Evolutionary conservation across 495 filamentous ascomycete species (phyloP).

Genomic region (Tricharina praecox): DNA sequence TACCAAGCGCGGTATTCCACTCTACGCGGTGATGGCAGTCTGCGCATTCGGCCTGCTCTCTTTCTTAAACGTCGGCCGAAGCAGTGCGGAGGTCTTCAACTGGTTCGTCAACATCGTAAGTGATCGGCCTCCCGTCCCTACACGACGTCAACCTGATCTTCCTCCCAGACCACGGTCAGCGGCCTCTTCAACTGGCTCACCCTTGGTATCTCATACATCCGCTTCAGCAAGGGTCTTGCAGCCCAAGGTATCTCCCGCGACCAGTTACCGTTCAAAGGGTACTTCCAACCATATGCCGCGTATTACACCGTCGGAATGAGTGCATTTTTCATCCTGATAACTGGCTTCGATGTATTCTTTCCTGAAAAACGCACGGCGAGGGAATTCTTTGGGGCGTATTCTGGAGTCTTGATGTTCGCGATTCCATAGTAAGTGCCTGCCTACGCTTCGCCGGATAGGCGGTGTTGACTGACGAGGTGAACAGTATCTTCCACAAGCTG

Average conservation of each 20-base stretch:
- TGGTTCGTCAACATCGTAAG: slow-evolving; percentile 58
- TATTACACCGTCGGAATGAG: slow-evolving; percentile 26
- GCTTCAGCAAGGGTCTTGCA: slow-evolving; percentile 28
- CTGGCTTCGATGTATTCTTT: slow-evolving; percentile 27
- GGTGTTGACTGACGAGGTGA: background rate
- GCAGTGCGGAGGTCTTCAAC: slow-evolving; percentile 46
- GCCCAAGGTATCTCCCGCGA: slow-evolving; percentile 28
- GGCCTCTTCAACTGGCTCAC: slow-evolving; percentile 29
- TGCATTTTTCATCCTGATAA: slow-evolving; percentile 12
- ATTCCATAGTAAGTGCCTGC: slow-evolving; percentile 5
- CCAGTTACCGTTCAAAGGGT: slow-evolving; percentile 25
- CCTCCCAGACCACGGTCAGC: slow-evolving; percentile 8
- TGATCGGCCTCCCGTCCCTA: background rate
- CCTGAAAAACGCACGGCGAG: slow-evolving; percentile 21
- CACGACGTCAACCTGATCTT: no score
- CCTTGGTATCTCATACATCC: slow-evolving; percentile 14
- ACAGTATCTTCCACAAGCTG: slow-evolving; percentile 5
- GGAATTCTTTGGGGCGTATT: slow-evolving; percentile 25
- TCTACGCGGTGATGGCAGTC: slow-evolving; percentile 29
- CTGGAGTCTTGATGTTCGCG: background rate
- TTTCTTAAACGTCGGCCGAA: slow-evolving; percentile 55
- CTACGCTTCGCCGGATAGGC: background rate
- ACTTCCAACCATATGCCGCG: slow-evolving; percentile 28
- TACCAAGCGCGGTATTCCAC: slow-evolving; percentile 39
- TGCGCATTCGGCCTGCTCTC: slow-evolving; percentile 23